phyloP scores from a whole-genome alignment of 2,329 filamentous ascomycete species.

The Ophiostoma australiae region DNA sequence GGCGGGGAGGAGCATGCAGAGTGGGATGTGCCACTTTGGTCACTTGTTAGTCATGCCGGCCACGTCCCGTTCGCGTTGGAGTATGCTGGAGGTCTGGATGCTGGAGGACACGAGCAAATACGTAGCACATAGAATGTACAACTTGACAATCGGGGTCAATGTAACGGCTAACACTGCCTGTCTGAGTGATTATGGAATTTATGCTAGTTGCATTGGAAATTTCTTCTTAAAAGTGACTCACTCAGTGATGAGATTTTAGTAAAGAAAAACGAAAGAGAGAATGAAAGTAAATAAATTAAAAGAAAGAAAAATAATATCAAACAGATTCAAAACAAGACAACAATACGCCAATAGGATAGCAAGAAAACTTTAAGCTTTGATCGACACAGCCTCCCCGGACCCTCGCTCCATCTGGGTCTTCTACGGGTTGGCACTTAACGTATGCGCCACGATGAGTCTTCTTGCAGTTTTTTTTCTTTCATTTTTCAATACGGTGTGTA shows the following conservation, averaged over 20 bases:
- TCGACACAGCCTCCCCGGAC: slow-evolving; percentile 2
- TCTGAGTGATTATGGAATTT: neutral
- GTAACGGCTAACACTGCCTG: neutral
- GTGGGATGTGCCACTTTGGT: neutral
- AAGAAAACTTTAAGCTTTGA: neutral
- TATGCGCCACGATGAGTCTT: neutral
- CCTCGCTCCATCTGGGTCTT: neutral
- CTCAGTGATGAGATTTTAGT: neutral
- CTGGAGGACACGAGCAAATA: neutral
- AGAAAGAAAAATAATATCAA: neutral
- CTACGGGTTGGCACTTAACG: neutral
- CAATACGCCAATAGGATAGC: neutral
- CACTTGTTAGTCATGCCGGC: neutral
- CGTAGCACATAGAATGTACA: neutral
- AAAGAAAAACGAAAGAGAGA: neutral
- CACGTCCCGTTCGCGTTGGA: neutral
- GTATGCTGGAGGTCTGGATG: neutral
- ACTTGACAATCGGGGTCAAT: neutral
- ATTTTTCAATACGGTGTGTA: neutral
- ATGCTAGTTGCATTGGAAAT: neutral
- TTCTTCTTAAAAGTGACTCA: neutral
- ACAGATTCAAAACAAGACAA: neutral
- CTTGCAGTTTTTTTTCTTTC: neutral
- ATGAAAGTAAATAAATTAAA: neutral
- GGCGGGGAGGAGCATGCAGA: neutral